These are phyloP conservation scores for Orbilia brochopaga DNA, from an alignment of 2,329 filamentous ascomycete genomes.

Conservation along the genomic window DNA sequence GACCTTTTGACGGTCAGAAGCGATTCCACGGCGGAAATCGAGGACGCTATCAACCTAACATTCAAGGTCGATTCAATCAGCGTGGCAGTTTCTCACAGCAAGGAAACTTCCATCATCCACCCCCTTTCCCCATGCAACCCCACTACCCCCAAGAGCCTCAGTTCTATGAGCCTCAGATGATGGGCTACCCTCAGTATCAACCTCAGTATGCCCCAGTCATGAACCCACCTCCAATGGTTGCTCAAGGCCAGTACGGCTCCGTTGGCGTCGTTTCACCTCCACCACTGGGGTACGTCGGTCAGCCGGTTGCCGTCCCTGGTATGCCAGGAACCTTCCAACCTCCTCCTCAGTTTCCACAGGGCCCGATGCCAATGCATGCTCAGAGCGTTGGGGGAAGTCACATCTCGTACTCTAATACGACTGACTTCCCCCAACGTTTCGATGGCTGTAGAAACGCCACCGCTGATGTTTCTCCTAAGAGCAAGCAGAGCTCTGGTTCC, in stretches of 20 bases:
- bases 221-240: slow-evolving; percentile 21
- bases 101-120: slow-evolving; percentile 16
- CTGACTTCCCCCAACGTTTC: slow-evolving; percentile 20
- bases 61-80: slow-evolving; percentile 36
- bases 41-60: slow-evolving; percentile 21
- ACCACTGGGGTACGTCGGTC: slow-evolving; percentile 24
- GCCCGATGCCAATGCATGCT: slow-evolving; percentile 5
- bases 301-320: slow-evolving; percentile 15
- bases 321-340: slow-evolving; percentile 27
- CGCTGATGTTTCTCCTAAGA: slow-evolving; percentile 19
- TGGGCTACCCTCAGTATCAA: slow-evolving; percentile 34
- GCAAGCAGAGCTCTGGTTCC: slow-evolving; percentile 30
- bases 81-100: slow-evolving; percentile 19
- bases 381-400: slow-evolving; percentile 14
- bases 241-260: slow-evolving; percentile 22
- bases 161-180: slow-evolving; percentile 31
- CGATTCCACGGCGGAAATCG: slow-evolving; percentile 29
- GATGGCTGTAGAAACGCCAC: slow-evolving; percentile 14
- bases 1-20: slow-evolving; percentile 24
- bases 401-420: slow-evolving; percentile 10
- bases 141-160: not conserved
- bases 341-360: slow-evolving; percentile 5
- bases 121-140: slow-evolving; percentile 19
- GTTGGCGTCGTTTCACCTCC: slow-evolving; percentile 31
- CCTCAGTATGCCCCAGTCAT: slow-evolving; percentile 23